These are phyloP conservation scores for Rubia balearica DNA, from an alignment of 305 asterid genomes.

Conservation along the genomic window DNA sequence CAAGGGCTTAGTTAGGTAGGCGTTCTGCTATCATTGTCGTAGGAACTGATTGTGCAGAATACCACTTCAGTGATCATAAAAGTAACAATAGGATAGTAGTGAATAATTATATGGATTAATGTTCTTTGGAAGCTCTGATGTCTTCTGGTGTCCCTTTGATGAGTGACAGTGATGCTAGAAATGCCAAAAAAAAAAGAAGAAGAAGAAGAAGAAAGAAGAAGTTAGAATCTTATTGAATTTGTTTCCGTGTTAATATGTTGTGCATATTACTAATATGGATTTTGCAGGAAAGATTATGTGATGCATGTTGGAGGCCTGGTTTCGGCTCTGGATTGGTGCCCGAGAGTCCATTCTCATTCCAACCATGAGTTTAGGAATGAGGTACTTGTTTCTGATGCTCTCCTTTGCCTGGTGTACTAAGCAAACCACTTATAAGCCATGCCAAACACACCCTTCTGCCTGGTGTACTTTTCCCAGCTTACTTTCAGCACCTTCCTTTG, in stretches of 20 bases:
- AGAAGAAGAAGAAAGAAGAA: no score
- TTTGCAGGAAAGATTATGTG: constrained; percentile 71
- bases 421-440: no score
- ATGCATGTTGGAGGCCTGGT: constrained; percentile 84
- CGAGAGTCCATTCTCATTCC: constrained; percentile 41
- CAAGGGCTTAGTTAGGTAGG: background rate
- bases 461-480: constrained; percentile 10
- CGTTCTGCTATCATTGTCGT: background rate
- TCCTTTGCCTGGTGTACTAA: constrained; percentile 1
- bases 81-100: background rate
- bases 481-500: background rate
- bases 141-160: background rate
- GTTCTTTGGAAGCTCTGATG: background rate
- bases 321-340: constrained; percentile 98
- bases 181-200: background rate
- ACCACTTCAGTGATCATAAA: background rate
- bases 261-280: constrained; percentile 14
- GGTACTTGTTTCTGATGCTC: constrained; percentile 35
- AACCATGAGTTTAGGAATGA: constrained; percentile 39
- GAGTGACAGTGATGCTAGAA: background rate
- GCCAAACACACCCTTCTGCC: background rate
- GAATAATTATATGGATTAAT: background rate
- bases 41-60: background rate
- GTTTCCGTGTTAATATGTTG: constrained; percentile 13
- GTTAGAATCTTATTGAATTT: background rate